Percentiles rank a stretch among this genome's conserved stretches.
These are phyloP conservation scores for Zymoseptoria pseudotritici DNA, from an alignment of 2,329 filamentous ascomycete genomes.

Conservation along the genomic window DNA sequence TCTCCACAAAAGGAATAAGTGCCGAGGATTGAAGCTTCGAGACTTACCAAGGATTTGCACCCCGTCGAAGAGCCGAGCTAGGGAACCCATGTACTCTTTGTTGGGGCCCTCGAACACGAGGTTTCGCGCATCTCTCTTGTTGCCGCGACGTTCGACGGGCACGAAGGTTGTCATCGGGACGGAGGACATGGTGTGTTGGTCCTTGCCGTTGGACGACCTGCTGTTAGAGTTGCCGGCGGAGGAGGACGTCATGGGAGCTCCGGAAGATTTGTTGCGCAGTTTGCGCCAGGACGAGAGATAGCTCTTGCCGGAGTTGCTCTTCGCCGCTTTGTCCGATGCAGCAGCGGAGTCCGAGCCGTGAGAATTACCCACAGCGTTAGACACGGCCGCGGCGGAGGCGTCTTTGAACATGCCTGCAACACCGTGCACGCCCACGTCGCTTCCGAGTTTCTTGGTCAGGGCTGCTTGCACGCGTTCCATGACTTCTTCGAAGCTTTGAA, in stretches of 20 bases:
- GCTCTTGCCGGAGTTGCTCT: slow-evolving; percentile 61
- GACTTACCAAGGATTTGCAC: slow-evolving; percentile 80
- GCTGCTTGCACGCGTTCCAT: slow-evolving; percentile 76
- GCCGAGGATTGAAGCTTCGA: background rate
- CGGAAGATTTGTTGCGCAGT: slow-evolving; percentile 79
- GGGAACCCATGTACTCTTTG: slow-evolving; percentile 80
- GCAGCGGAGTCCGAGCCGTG: slow-evolving; percentile 25
- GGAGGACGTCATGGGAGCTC: slow-evolving; percentile 32
- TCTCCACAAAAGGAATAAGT: background rate
- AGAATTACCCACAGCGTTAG: slow-evolving; percentile 5
- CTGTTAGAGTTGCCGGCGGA: slow-evolving; percentile 1
- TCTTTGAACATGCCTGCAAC: slow-evolving; percentile 69
- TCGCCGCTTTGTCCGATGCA: slow-evolving; percentile 32
- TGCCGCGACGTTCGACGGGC: slow-evolving; percentile 47
- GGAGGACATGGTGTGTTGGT: slow-evolving; percentile 49
- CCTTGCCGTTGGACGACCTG: slow-evolving; percentile 43
- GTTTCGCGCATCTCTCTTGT: slow-evolving; percentile 50
- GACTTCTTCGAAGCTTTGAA: slow-evolving; percentile 79
- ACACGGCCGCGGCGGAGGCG: slow-evolving; percentile 33
- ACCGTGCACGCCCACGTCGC: slow-evolving; percentile 78
- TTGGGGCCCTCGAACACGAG: slow-evolving; percentile 75
- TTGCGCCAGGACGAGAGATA: slow-evolving; percentile 85
- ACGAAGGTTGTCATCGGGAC: slow-evolving; percentile 62
- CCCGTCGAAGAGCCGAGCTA: slow-evolving; percentile 87
- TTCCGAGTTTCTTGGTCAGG: slow-evolving; percentile 79